Evolutionary conservation across 176 grass and related monocot genomes (phyloP).

Genomic region (Oryza officinalis): DNA sequence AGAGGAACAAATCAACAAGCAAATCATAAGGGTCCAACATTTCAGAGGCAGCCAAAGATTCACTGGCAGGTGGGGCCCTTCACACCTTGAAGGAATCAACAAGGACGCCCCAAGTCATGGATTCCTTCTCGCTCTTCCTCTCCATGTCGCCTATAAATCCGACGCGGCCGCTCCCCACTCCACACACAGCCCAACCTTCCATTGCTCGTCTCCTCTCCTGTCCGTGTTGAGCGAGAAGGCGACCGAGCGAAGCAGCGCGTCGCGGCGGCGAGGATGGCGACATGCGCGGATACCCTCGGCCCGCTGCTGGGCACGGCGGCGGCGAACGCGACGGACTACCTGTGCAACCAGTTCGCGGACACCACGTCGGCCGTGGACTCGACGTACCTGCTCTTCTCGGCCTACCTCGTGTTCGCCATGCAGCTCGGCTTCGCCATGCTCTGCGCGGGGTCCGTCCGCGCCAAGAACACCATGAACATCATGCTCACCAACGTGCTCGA

Average conservation of each 20-base stretch:
- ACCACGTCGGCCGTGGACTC: slow-evolving; percentile 60
- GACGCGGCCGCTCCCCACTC: neutral
- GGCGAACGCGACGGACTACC: slow-evolving; percentile 49
- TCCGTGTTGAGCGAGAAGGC: neutral
- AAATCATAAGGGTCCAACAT: neutral
- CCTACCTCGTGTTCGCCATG: slow-evolving; percentile 91
- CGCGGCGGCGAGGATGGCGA: slow-evolving; percentile 36
- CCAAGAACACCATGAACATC: slow-evolving; percentile 98
- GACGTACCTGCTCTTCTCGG: slow-evolving; percentile 91
- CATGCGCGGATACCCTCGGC: slow-evolving; percentile 47
- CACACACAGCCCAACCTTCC: neutral
- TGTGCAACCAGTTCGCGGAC: slow-evolving; percentile 71
- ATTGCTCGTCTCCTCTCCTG: neutral
- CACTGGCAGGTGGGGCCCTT: slow-evolving; percentile 1
- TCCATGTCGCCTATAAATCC: slow-evolving; percentile 43
- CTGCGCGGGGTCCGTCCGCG: slow-evolving; percentile 81
- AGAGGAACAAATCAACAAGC: neutral
- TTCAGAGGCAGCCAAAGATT: neutral
- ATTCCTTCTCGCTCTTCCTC: neutral
- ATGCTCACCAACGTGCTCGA: slow-evolving; percentile 94
- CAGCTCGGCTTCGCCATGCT: slow-evolving; percentile 95
- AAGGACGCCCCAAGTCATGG: neutral
- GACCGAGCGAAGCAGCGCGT: neutral
- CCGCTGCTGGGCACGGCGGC: slow-evolving; percentile 52
- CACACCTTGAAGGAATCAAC: slow-evolving; percentile 20